These are phyloP conservation scores for Sugiyamaella novakii DNA, from an alignment of 1,139 yeast genomes.

Conservation along the genomic window DNA sequence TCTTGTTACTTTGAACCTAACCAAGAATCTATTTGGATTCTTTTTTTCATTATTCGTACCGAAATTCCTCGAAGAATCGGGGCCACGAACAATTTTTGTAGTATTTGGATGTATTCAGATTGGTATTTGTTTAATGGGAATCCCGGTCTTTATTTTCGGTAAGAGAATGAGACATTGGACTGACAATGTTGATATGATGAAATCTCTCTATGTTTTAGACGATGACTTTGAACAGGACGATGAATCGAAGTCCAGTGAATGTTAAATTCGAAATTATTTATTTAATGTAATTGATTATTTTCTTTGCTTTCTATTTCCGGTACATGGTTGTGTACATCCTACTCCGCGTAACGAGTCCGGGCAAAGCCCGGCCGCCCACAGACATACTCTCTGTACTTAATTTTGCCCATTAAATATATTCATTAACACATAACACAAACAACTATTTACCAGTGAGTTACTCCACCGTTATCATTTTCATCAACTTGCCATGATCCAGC, in stretches of 20 bases:
- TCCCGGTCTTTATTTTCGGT: conserved; percentile 60
- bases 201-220: conserved; percentile 31
- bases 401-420: not conserved
- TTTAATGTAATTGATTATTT: too few relatives aligned
- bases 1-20: conserved; percentile 57
- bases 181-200: conserved; percentile 36
- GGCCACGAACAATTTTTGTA: conserved; percentile 52
- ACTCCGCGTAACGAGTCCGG: not conserved
- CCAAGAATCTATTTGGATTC: conserved; percentile 59
- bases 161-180: conserved; percentile 54
- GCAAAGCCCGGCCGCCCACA: conserved; percentile 1
- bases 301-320: too few relatives aligned
- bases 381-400: too few relatives aligned
- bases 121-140: conserved; percentile 51
- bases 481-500: conserved; percentile 34
- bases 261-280: too few relatives aligned
- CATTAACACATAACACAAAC: not conserved
- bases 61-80: conserved; percentile 48
- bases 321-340: too few relatives aligned
- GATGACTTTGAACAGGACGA: conserved; percentile 16
- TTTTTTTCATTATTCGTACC: conserved; percentile 60
- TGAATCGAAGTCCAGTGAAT: too few relatives aligned
- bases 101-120: conserved; percentile 59
- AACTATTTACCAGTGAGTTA: conserved; percentile 32
- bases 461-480: conserved; percentile 30